These are phyloP conservation scores for Sclerotinia spermophila DNA, from an alignment of 2,329 filamentous ascomycete species.

Conservation along the genomic window DNA sequence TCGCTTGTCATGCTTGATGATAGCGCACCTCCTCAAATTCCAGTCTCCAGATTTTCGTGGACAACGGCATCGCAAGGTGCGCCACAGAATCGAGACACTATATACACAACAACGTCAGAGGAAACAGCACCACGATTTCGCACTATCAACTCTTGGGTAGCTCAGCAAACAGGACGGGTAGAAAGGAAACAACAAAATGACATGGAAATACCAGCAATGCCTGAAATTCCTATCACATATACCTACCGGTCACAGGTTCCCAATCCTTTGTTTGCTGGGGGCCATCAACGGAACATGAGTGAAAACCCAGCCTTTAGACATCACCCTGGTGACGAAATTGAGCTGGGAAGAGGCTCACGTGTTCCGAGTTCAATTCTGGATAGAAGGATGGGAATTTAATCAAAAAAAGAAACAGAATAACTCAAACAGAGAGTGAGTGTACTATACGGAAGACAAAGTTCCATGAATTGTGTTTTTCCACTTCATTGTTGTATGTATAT, in stretches of 20 bases:
- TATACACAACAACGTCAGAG: conserved; percentile 34
- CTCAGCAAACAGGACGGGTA: conserved; percentile 56
- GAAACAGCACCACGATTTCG: conserved; percentile 50
- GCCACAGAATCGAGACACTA: conserved; percentile 33
- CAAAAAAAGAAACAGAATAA: not conserved
- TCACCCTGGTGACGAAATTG: conserved; percentile 36
- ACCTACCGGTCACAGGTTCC: conserved; percentile 11
- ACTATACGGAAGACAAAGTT: not conserved
- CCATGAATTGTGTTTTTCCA: not conserved
- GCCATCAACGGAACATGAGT: conserved; percentile 32
- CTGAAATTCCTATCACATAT: conserved; percentile 25
- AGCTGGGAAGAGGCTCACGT: conserved; percentile 30
- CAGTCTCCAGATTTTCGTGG: conserved; percentile 34
- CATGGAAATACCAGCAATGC: conserved; percentile 34
- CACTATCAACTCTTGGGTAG: conserved; percentile 60
- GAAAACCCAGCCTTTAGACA: conserved; percentile 34
- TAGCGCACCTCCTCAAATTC: conserved; percentile 19
- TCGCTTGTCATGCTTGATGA: conserved; percentile 46
- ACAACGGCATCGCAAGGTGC: conserved; percentile 22
- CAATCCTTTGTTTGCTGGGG: conserved; percentile 19
- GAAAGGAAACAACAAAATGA: conserved; percentile 45
- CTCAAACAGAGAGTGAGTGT: conserved; percentile 1
- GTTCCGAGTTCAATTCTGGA: conserved; percentile 36
- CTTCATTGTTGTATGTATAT: conserved; percentile 13
- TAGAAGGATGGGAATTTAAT: conserved; percentile 30